phyloP scores from a whole-genome alignment of 345 rosid species.

The Brassica nigra region DNA sequence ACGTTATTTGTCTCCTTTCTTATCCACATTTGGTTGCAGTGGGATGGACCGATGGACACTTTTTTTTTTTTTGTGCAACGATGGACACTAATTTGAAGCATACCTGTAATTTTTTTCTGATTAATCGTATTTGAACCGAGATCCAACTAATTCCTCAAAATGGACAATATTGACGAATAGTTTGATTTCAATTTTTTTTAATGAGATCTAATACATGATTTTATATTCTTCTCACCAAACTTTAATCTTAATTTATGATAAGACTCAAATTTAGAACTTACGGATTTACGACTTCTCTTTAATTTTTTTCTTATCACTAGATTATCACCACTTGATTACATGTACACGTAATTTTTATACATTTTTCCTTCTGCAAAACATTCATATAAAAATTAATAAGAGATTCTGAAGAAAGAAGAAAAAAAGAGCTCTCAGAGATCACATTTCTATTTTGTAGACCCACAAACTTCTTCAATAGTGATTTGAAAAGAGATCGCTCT shows the following conservation, averaged over 20 bases:
- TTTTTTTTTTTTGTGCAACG: too few species aligned
- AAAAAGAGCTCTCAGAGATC: not conserved
- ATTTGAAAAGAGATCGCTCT: not conserved
- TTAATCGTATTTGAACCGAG: not conserved
- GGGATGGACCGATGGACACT: not conserved
- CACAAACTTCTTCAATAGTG: not conserved
- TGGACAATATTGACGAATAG: not conserved
- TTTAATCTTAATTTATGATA: too few species aligned
- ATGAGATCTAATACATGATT: not conserved
- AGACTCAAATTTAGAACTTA: too few species aligned
- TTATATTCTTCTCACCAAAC: not conserved
- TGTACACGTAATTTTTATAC: not conserved
- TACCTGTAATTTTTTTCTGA: not conserved
- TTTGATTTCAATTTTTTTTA: not conserved
- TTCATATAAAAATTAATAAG: not conserved
- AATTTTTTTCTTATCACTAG: too few species aligned
- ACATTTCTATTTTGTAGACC: not conserved
- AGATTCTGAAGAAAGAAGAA: not conserved
- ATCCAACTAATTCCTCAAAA: not conserved
- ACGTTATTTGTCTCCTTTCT: conserved; percentile 27
- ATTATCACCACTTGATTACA: too few species aligned
- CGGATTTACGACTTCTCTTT: too few species aligned
- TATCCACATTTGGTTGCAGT: conserved; percentile 30
- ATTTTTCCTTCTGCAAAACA: not conserved
- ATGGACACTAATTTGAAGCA: not conserved